Base-by-base conservation (phyloP, 78 protist genomes). In the Speleostelium caveatum region DNA sequence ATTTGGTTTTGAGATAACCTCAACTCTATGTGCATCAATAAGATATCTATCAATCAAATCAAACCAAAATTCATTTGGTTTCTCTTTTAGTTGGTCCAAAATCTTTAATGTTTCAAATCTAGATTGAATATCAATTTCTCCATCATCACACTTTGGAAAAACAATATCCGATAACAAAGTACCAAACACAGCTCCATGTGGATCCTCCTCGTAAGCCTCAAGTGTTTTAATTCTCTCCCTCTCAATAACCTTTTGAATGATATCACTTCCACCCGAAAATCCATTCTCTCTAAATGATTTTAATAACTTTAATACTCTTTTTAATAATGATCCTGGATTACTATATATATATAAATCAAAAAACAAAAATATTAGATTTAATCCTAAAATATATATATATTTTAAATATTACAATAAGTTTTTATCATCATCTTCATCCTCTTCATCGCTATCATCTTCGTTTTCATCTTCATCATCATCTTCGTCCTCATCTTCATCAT, bases 171-270 rank as follows among this genome's bases (percentile, higher is more conserved):
- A 14, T 30, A 86, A 63, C 5, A 86, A 30, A n/a, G 55, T 51
- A 39, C 85, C 75, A 73, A 65, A 86, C 26, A 86, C 55, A 14
- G 55, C 19, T 24, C 80, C 80, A 0, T 66, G 36, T 39, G 92
- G 92, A 53, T 86, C 92, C 2, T 86, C 92, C 39, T 86, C 83
- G 41, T 55, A 75, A 7, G 68, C 83, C 41, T 86, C 93, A 19
- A 67, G 39, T 28, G 49, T 62, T 59, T 86, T 86, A 1, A 73
- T 73, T 17, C 16, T 22, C 12, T 86, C 85, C 51, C 32, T 74
- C 3, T 75, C 87, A 26, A 86, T 67, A 51, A 53, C 53, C 8
- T 62, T 41, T 36, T 38, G 22, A 60, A 86, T 86, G 5, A 33
- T 26, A 26, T 73, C 93, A 0, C 32, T 65, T 1, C 21, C 61